Conservation (phyloP, 2,329 filamentous ascomycete species). For the Trichoderma aggressivum region DNA sequence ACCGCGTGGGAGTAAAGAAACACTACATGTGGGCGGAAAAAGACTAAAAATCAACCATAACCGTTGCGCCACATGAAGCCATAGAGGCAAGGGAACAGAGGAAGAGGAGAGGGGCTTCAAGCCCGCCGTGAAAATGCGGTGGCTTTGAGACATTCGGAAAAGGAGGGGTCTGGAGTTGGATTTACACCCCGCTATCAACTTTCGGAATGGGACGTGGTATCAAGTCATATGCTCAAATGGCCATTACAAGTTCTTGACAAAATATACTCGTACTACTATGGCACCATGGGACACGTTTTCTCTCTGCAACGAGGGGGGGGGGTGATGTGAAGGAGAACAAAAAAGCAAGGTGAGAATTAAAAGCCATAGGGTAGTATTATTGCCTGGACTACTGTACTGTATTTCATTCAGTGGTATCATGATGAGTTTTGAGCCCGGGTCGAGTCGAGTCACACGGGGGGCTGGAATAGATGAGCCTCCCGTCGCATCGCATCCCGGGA, state of each 20-base stretch:
- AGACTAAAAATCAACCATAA: background rate
- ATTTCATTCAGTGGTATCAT: background rate
- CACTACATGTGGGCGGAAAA: background rate
- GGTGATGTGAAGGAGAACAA: background rate
- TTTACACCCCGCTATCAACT: background rate
- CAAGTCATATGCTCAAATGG: background rate
- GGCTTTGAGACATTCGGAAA: background rate
- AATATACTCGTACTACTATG: background rate
- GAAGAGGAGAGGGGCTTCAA: too few relatives aligned
- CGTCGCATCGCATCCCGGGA: background rate
- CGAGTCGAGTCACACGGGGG: background rate
- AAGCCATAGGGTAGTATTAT: background rate
- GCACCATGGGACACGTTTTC: background rate
- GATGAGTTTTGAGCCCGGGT: background rate
- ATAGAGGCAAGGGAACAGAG: background rate
- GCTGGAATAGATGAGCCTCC: background rate
- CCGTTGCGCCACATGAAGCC: slow-evolving; percentile 4
- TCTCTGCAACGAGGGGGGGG: background rate
- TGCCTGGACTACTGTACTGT: background rate
- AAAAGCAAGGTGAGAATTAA: background rate
- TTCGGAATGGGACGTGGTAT: background rate
- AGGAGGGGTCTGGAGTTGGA: background rate
- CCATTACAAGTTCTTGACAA: background rate
- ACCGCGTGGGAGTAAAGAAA: background rate
- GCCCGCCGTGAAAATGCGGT: background rate